Evolutionary conservation across 2,329 filamentous ascomycete genomes (phyloP).

Genomic region (Ceratocystiopsis minuta): DNA sequence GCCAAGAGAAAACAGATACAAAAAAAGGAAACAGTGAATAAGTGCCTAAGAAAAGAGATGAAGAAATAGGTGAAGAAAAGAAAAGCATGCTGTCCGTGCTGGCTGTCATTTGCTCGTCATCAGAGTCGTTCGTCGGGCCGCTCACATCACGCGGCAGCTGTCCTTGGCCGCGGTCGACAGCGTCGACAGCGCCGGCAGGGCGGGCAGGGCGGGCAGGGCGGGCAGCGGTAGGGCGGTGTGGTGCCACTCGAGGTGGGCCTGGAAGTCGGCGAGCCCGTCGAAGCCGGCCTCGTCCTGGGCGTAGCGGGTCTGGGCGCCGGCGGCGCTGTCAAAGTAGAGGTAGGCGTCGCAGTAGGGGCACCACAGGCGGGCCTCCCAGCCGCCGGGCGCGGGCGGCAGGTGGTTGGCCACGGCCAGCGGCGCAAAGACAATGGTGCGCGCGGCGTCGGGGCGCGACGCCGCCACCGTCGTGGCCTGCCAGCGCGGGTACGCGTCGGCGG

Average conservation of each 20-base stretch:
- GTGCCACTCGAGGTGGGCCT: slow-evolving; percentile 38
- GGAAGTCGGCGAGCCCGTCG: slow-evolving; percentile 28
- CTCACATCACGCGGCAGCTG: slow-evolving; percentile 20
- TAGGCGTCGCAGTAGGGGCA: slow-evolving; percentile 41
- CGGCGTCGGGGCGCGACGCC: slow-evolving; percentile 20
- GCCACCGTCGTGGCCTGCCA: slow-evolving; percentile 34
- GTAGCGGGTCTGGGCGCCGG: slow-evolving; percentile 30
- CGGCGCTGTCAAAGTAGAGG: slow-evolving; percentile 29
- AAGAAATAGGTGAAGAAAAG: neutral
- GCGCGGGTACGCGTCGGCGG: slow-evolving; percentile 16
- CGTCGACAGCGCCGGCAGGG: too few relatives aligned
- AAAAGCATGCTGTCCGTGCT: neutral
- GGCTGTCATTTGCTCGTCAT: neutral
- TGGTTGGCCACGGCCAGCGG: slow-evolving; percentile 41
- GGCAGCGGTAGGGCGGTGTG: slow-evolving; percentile 27
- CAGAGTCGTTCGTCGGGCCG: neutral
- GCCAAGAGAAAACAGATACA: neutral
- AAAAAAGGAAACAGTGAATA: neutral
- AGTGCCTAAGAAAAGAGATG: neutral
- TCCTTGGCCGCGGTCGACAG: slow-evolving; percentile 5
- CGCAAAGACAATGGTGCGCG: slow-evolving; percentile 35
- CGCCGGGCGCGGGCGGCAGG: slow-evolving; percentile 28
- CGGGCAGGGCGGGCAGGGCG: slow-evolving; percentile 15
- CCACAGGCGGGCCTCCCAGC: slow-evolving; percentile 32
- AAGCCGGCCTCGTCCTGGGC: slow-evolving; percentile 30